Evolutionary conservation across 1,284 basidiomycete genomes (phyloP), one percentile per base, ranked within the genome.

Genomic region (Amylostereum areolatum): DNA sequence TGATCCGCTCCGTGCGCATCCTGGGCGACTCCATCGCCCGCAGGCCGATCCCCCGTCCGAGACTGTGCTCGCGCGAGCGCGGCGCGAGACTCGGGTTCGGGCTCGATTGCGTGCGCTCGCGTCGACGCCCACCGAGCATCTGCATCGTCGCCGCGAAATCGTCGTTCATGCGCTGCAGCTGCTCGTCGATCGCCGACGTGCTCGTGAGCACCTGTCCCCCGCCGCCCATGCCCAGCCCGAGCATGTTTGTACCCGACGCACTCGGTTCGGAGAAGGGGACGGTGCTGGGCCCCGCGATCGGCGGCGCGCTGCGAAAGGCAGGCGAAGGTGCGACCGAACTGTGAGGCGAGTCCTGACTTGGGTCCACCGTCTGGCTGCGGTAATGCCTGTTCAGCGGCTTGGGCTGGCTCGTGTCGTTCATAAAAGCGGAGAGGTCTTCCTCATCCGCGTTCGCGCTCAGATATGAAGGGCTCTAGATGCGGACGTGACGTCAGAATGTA

Each of bases 401-500:
- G 18, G 82, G 71, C 28, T 74, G 64, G 55, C 85, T 85, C 43
- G 88, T 87, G 46, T 86, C 82, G 58, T 84, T 80, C 35, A 89
- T 81, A 58, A 89, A 89, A 11, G 76, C 70, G 3, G 83, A 85
- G 29, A 89, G 80, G 45, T 89, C 86, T 57, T 87, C 85, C 57
- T 88, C 84, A 52, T 89, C 84, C 10, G 77, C 77, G 39, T 70
- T 70, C 3, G 67, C 64, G 51, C 71, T 73, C 49, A 77, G 60
- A 59, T 71, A 77, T 5, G 74, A 74, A 5, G 73, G 61, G 50
- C 63, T 67, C 69, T 70, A 18, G 55, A 25, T 51, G 44, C 24
- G n/a, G 47, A 40, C 27, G 32, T 29, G 43, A 32, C 37, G 10
- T 47, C 32, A 37, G 34, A 51, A 24, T 50, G 41, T 25, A 54